Conservation (phyloP, 257 asterid species). For the Ilex aquifolium region DNA sequence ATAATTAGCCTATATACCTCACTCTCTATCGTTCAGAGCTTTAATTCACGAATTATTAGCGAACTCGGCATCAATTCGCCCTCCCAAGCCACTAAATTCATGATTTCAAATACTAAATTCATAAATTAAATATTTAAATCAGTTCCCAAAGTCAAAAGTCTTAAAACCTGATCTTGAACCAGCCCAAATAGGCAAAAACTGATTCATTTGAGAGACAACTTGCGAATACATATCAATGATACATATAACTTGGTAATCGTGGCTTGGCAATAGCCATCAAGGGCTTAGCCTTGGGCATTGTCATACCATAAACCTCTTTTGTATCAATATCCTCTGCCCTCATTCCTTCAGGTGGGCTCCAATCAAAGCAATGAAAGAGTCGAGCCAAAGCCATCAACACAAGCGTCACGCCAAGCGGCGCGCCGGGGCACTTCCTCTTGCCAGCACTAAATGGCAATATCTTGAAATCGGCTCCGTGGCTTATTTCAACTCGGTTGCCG, state of each 20-base stretch:
- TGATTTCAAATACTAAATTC: no score
- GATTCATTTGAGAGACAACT: no score
- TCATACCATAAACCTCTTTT: slow-evolving; percentile 89
- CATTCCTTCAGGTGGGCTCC: slow-evolving; percentile 58
- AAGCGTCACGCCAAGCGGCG: slow-evolving; percentile 83
- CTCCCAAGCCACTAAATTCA: no score
- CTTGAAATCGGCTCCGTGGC: slow-evolving; percentile 92
- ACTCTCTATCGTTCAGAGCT: no score
- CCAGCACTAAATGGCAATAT: slow-evolving; percentile 91
- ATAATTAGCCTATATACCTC: no score
- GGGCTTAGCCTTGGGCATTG: slow-evolving; percentile 87
- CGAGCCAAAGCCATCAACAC: slow-evolving; percentile 91
- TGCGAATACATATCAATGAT: slow-evolving; percentile 4
- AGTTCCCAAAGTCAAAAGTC: no score
- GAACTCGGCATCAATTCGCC: no score
- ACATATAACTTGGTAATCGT: slow-evolving; percentile 52
- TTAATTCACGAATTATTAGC: no score
- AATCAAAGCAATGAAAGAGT: slow-evolving; percentile 68
- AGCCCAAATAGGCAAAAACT: no score
- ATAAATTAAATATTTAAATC: no score
- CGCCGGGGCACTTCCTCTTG: slow-evolving; percentile 95
- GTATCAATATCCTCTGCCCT: slow-evolving; percentile 65
- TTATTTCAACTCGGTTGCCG: slow-evolving; percentile 78
- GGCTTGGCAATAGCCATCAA: slow-evolving; percentile 60
- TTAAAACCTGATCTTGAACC: no score